Evolutionary conservation across 1,284 basidiomycete genomes (phyloP).

Genomic region (Ustilago shanxiensis): DNA sequence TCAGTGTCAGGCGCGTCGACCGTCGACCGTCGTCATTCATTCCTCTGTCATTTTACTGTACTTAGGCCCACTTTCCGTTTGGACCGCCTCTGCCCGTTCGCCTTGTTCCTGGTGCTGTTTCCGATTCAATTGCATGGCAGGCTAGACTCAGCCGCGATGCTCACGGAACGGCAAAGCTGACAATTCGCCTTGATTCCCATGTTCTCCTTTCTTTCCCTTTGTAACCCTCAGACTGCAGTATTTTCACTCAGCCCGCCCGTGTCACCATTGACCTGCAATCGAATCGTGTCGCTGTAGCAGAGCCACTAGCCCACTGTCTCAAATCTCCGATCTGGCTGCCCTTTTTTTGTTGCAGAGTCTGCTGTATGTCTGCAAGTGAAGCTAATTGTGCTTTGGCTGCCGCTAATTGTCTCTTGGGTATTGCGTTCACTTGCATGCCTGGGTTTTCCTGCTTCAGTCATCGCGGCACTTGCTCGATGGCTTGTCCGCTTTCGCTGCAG

Average conservation of each 20-base stretch:
- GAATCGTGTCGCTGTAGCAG: background rate
- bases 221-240: no score
- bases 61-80: background rate
- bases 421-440: conserved; percentile 7
- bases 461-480: background rate
- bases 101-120: conserved; percentile 2
- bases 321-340: conserved; percentile 25
- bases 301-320: background rate
- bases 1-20: conserved; percentile 11
- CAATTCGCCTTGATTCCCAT: conserved; percentile 4
- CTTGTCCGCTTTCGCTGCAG: background rate
- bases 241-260: background rate
- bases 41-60: conserved; percentile 21
- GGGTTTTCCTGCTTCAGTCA: conserved; percentile 8
- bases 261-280: background rate
- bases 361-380: background rate
- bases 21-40: conserved; percentile 36
- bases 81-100: background rate
- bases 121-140: background rate
- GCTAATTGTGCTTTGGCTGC: conserved; percentile 6
- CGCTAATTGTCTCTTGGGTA: background rate
- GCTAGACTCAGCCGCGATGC: conserved; percentile 6
- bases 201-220: conserved; percentile 3
- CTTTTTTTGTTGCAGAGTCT: background rate
- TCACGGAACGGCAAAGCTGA: conserved; percentile 3